These are phyloP conservation scores for Cladosporium sp. DNA, from an alignment of 2,329 filamentous ascomycete genomes.

Conservation along the genomic window DNA sequence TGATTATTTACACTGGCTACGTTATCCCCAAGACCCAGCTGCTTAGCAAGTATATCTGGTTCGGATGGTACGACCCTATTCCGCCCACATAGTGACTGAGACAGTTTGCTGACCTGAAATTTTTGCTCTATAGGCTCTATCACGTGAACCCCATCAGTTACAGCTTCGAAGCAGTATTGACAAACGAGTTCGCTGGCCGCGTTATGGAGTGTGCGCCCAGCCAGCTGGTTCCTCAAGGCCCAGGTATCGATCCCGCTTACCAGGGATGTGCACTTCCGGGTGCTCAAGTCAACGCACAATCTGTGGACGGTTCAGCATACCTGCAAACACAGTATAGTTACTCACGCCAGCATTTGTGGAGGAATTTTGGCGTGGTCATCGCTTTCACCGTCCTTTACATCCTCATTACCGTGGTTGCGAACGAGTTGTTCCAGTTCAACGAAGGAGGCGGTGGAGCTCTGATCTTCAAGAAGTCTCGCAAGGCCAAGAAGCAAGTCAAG, in stretches of 20 bases:
- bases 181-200: conserved; percentile 63
- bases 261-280: conserved; percentile 65
- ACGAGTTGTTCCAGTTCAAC: conserved; percentile 67
- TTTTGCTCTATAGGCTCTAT: too few relatives aligned
- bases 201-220: conserved; percentile 59
- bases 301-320: conserved; percentile 57
- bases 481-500: conserved; percentile 56
- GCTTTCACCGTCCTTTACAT: conserved; percentile 76
- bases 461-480: conserved; percentile 69
- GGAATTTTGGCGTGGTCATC: conserved; percentile 76
- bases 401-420: conserved; percentile 66
- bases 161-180: conserved; percentile 65
- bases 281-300: conserved; percentile 52
- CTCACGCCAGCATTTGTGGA: conserved; percentile 60
- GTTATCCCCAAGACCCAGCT: conserved; percentile 66
- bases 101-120: too few relatives aligned
- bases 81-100: too few relatives aligned
- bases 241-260: conserved; percentile 54
- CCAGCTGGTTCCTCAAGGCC: conserved; percentile 62
- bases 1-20: conserved; percentile 66
- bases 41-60: conserved; percentile 63
- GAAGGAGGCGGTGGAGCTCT: conserved; percentile 65
- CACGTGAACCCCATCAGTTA: conserved; percentile 56
- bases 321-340: conserved; percentile 58
- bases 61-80: too few relatives aligned